Conservation (phyloP, 2,329 filamentous ascomycete genomes). For the Sporothrix brunneoviolacea region DNA sequence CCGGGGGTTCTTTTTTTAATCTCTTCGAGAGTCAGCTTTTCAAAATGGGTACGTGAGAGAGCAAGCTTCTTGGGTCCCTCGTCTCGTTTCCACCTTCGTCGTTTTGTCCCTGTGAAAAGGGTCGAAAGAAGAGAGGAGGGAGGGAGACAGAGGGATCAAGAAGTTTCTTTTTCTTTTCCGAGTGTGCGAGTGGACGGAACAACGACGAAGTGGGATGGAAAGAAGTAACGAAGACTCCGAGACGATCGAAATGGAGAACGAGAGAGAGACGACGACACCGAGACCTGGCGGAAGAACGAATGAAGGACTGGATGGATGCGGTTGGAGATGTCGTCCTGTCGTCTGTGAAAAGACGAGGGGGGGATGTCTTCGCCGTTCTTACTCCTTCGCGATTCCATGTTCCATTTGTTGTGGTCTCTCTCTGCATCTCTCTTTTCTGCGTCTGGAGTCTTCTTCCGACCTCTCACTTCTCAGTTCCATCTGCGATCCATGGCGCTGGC, state of each 20-base stretch:
- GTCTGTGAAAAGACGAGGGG: no score
- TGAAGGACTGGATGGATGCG: no score
- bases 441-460: no score
- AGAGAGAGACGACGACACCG: background rate
- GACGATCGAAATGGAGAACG: background rate
- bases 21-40: constrained; percentile 35
- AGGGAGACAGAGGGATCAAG: background rate
- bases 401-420: no score
- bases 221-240: no score
- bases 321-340: no score
- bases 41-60: constrained; percentile 56
- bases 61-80: background rate
- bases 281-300: no score
- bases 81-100: background rate
- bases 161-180: constrained; percentile 12
- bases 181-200: constrained; percentile 21
- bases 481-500: no score
- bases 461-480: no score
- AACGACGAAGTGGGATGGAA: constrained; percentile 1
- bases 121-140: background rate
- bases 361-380: no score
- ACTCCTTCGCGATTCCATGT: no score
- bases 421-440: no score
- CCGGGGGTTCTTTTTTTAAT: constrained; percentile 13
- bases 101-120: background rate